Base-by-base conservation (phyloP, 1,139 yeast species). In the Yamadazyma membranifaciens region DNA sequence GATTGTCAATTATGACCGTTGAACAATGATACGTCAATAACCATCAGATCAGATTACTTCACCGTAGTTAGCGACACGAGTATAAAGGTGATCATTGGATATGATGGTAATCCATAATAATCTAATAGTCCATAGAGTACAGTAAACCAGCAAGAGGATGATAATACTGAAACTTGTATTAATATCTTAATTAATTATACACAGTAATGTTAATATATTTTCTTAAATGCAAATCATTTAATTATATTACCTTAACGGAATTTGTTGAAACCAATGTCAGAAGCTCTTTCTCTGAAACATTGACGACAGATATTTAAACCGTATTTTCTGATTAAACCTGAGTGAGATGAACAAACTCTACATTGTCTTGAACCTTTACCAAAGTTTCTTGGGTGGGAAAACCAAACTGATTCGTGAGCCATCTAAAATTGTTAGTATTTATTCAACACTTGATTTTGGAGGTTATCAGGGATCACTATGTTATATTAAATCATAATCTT, bases 351-450 rank as follows among this genome's bases (percentile, higher is more conserved):
- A 75, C 98, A 91, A 80, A 91, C 91, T 79, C 98, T 95, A 83
- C 98, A 91, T 80, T 86, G 94, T 83, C 99, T 96, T 69, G 98
- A 87, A 80, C 99, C 99, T 88, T 94, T 94, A 79, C 98, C 98
- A 88, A 83, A 91, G 78, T 86, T 91, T 87, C 98, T 89, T 83
- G 98, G 98, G 96, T 92, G 98, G 77, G 98, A 91, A 85, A 78
- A 92, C 98, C 98, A 94, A 83, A 92, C 96, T 89, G 89, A 86
- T 85, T 88, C 97, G 97, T 91, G 98, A 84, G 98, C 97, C 98
- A 91, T 91, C 59, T 80, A 86, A 78, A 68, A 39, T 24, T 20
- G 66, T 62, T 62, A 62, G 67, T 61, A 62, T n/a, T n/a, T n/a
- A n/a, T n/a, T n/a, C n/a, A n/a, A n/a, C n/a, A n/a, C n/a, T n/a